Evolutionary conservation across 768 basidiomycete genomes (phyloP).

Genomic region (Collybia sordida): DNA sequence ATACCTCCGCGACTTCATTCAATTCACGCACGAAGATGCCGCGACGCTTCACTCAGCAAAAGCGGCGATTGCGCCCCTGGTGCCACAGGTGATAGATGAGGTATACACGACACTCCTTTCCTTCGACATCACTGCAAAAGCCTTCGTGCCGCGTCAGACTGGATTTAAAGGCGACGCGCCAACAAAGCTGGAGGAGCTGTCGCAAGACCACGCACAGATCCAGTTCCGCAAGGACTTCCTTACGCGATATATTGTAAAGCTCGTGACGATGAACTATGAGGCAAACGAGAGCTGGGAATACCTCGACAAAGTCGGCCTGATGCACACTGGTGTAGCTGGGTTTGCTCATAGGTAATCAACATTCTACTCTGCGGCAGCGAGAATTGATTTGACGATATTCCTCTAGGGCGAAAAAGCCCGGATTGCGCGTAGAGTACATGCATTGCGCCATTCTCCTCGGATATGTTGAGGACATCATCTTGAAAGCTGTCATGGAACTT

Average conservation of each 20-base stretch:
- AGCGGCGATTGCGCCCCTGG: background rate
- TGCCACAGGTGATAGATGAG: background rate
- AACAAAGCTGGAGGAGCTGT: background rate
- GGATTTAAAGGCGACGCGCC: background rate
- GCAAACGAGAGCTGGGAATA: slow-evolving; percentile 5
- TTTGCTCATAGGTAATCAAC: slow-evolving; percentile 1
- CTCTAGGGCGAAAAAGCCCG: slow-evolving; percentile 2
- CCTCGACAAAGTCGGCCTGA: slow-evolving; percentile 1
- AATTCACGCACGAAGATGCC: slow-evolving; percentile 1
- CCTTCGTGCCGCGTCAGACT: slow-evolving; percentile 2
- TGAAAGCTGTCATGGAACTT: background rate
- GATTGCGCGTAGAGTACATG: slow-evolving; percentile 3
- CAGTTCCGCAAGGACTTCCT: slow-evolving; percentile 5
- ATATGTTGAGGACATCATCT: slow-evolving; percentile 1
- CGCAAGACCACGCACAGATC: background rate
- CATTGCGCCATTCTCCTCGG: background rate
- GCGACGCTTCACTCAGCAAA: slow-evolving; percentile 1
- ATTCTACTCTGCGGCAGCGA: background rate
- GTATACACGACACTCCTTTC: slow-evolving; percentile 1
- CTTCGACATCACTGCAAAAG: slow-evolving; percentile 2
- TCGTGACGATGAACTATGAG: slow-evolving; percentile 5
- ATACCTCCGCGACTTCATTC: slow-evolving; percentile 3
- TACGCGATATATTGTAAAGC: slow-evolving; percentile 1
- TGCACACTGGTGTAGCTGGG: background rate
- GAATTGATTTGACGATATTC: background rate